phyloP scores from a whole-genome alignment of 1,139 yeast genomes.

The Yamadazyma triangularis region DNA sequence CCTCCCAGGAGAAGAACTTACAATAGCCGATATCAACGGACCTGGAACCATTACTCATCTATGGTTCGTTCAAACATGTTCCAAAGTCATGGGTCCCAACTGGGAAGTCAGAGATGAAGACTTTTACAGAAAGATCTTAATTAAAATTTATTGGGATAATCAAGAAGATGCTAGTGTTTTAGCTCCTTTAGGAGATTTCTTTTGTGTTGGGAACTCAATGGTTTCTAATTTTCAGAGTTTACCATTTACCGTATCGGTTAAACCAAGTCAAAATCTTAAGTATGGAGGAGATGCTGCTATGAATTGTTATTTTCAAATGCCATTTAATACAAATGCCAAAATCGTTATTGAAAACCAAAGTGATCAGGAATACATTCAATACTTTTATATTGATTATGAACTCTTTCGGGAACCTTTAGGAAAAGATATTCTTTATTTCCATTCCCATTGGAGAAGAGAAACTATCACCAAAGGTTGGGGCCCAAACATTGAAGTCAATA shows the following conservation, averaged over 20 bases:
- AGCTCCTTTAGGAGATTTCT: constrained; percentile 3
- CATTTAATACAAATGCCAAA: constrained; percentile 1
- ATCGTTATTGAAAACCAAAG: constrained; percentile 2
- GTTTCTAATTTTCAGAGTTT: constrained; percentile 3
- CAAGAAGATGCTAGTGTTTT: constrained; percentile 1
- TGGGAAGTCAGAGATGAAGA: constrained; percentile 2
- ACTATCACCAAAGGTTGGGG: constrained; percentile 3
- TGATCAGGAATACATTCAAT: constrained; percentile 2
- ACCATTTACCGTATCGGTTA: constrained; percentile 3
- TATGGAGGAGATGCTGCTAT: constrained; percentile 3
- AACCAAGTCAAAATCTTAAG: constrained; percentile 1
- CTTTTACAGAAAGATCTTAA: constrained; percentile 1
- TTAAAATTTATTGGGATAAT: constrained; percentile 1
- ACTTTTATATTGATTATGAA: constrained; percentile 3
- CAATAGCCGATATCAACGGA: constrained; percentile 1
- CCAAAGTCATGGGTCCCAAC: constrained; percentile 2
- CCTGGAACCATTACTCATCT: constrained; percentile 2
- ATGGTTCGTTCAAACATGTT: constrained; percentile 3
- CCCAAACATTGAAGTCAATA: constrained; percentile 3
- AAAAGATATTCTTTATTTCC: constrained; percentile 1
- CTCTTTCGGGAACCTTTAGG: constrained; percentile 1
- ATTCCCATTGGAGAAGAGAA: constrained; percentile 3
- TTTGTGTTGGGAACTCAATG: constrained; percentile 4
- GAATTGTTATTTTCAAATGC: constrained; percentile 2
- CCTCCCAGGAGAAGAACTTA: constrained; percentile 1